Conservation (phyloP, 163 green algal genomes). For the Scenedesmus sp. region DNA sequence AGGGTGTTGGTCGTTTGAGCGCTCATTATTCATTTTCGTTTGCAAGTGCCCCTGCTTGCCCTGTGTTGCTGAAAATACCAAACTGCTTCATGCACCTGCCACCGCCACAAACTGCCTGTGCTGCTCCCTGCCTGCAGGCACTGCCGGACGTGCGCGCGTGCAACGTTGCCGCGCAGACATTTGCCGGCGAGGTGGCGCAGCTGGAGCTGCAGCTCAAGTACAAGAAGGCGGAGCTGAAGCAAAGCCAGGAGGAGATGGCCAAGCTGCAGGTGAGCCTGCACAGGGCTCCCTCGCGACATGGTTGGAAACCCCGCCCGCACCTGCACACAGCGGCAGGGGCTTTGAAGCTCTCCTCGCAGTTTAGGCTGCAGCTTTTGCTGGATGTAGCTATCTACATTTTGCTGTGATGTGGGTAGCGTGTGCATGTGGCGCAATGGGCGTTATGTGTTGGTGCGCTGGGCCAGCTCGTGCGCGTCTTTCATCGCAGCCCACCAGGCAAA, state of each 20-base stretch:
- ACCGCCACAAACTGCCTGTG: background rate
- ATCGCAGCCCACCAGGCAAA: too few relatives aligned
- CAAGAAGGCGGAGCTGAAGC: constrained; percentile 58
- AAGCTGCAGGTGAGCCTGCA: background rate
- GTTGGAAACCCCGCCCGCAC: too few relatives aligned
- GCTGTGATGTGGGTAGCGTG: too few relatives aligned
- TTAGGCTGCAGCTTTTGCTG: too few relatives aligned
- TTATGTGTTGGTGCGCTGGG: too few relatives aligned
- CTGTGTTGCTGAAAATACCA: background rate
- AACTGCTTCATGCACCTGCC: background rate
- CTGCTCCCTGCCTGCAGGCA: constrained; percentile 38
- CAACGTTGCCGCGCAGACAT: constrained; percentile 56
- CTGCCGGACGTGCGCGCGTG: constrained; percentile 62
- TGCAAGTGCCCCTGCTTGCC: background rate
- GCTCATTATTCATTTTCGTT: background rate
- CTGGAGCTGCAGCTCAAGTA: constrained; percentile 65
- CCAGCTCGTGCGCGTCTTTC: too few relatives aligned
- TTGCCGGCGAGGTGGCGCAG: constrained; percentile 59
- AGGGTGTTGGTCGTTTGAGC: background rate
- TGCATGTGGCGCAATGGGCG: too few relatives aligned
- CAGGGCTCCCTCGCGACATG: background rate
- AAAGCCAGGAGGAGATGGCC: constrained; percentile 41
- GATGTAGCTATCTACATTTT: too few relatives aligned
- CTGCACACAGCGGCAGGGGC: too few relatives aligned
- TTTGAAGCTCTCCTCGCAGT: too few relatives aligned